phyloP scores from a whole-genome alignment of 1,284 basidiomycete species.

The Marasmius fiardii region DNA sequence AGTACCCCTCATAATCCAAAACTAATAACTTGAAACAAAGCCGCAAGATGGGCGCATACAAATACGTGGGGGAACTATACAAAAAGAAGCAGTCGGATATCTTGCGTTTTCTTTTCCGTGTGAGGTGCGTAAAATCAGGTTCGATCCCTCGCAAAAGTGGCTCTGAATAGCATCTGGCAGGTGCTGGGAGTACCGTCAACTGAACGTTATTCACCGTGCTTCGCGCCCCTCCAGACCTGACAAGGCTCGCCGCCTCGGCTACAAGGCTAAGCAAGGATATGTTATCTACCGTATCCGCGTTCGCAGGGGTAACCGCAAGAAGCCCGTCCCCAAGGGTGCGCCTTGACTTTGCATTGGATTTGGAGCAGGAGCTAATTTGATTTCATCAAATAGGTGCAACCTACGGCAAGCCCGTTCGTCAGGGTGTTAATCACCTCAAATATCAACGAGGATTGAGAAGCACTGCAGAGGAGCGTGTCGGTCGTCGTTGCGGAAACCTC shows the following conservation, averaged over 20 bases:
- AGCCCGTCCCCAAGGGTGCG: constrained; percentile 94
- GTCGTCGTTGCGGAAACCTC: constrained; percentile 93
- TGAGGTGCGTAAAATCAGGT: constrained; percentile 59
- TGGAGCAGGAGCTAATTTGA: not conserved
- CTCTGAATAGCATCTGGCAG: constrained; percentile 32
- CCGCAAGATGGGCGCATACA: constrained; percentile 85
- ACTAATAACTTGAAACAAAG: constrained; percentile 16
- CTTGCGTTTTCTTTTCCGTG: constrained; percentile 96
- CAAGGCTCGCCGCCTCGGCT: constrained; percentile 98
- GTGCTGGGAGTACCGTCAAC: constrained; percentile 99
- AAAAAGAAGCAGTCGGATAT: constrained; percentile 98
- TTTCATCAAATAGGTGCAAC: constrained; percentile 71
- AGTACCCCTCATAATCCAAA: not conserved
- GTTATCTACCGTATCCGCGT: constrained; percentile 98
- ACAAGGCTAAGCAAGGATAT: constrained; percentile 99
- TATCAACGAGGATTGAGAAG: constrained; percentile 92
- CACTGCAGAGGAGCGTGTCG: constrained; percentile 98
- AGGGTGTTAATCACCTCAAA: constrained; percentile 99
- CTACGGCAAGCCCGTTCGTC: constrained; percentile 98
- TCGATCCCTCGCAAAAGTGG: not conserved
- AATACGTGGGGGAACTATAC: constrained; percentile 96
- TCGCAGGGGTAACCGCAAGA: constrained; percentile 98
- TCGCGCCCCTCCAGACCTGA: constrained; percentile 98
- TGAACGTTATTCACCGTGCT: constrained; percentile 98
- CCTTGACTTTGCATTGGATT: constrained; percentile 5